Base-by-base conservation (phyloP, 176 grass and related monocot genomes). In the Dactylis glomerata region DNA sequence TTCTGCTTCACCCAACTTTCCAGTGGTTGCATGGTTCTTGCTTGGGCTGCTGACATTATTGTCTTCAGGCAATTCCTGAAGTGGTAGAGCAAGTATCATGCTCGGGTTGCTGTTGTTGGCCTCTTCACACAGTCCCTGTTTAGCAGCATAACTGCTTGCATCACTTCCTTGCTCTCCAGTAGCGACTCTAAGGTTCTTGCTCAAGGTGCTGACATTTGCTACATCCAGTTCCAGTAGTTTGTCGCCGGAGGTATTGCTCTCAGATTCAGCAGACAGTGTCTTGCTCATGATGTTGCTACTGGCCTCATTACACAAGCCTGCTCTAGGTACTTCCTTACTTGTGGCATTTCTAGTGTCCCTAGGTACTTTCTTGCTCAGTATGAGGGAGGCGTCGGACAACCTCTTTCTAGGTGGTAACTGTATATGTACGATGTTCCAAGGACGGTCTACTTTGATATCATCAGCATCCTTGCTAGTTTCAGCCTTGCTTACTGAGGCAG, bases 331-430 rank as follows among this genome's bases (percentile, higher is more conserved):
- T 72, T 72, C 30, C 28, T 61, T 71, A 72, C 37, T 55, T 55
- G 8, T n/a, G 9, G 15, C 66, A 13, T 26, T 68, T 17, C 30
- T 50, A 23, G 31, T 58, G 41, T 30, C 36, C 42, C 14, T 5
- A 38, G 63, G 31, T 55, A 19, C 64, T 41, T 70, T 52, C 14
- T 55, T 55, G 47, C 16, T 28, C 23, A 19, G 32, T 15, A 15
- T 20, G 64, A 70, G 47, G 16, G 49, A 67, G 46, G 32, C 32
- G 17, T 55, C 50, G 6, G 77, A 15, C 28, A 84, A 30, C 40
- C 38, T 81, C 77, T 89, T 89, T 67, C 50, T 76, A 0, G 62
- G 82, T 66, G 87, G 77, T 28, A 89, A 24, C 40, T 51, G 41
- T 34, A 89, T 81, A 54, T 51, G 71, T 61, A 89, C 61, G 81